Evolutionary conservation across 2,329 filamentous ascomycete species (phyloP).

Genomic region (Ilyonectria mors-panacis): DNA sequence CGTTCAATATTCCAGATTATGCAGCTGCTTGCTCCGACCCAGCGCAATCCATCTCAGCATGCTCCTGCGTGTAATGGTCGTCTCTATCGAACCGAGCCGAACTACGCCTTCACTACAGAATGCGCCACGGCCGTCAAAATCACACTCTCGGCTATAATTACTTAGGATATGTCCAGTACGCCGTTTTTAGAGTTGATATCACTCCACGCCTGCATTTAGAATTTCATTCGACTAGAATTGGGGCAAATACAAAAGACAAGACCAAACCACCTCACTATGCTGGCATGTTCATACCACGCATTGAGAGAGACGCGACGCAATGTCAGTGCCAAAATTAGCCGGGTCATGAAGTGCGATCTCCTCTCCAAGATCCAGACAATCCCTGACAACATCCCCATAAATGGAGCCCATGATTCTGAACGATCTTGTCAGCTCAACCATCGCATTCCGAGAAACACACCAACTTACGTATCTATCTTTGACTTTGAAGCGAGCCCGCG

Average conservation of each 20-base stretch:
- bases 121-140: neutral
- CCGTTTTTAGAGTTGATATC: too few relatives aligned
- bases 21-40: neutral
- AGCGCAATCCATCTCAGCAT: neutral
- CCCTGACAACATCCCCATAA: neutral
- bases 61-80: neutral
- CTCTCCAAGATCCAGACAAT: neutral
- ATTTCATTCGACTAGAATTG: too few relatives aligned
- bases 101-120: neutral
- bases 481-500: neutral
- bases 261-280: too few relatives aligned
- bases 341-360: neutral
- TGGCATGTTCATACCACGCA: neutral
- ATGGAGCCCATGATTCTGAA: neutral
- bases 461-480: neutral
- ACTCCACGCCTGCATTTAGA: too few relatives aligned
- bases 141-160: neutral
- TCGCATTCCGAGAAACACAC: neutral
- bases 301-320: neutral
- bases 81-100: neutral
- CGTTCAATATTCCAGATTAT: neutral
- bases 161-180: too few relatives aligned
- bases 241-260: too few relatives aligned
- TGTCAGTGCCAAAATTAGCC: neutral
- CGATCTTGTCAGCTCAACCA: neutral